Evolutionary conservation across 805 yeast species (phyloP).

Genomic region (Metschnikowia matae): DNA sequence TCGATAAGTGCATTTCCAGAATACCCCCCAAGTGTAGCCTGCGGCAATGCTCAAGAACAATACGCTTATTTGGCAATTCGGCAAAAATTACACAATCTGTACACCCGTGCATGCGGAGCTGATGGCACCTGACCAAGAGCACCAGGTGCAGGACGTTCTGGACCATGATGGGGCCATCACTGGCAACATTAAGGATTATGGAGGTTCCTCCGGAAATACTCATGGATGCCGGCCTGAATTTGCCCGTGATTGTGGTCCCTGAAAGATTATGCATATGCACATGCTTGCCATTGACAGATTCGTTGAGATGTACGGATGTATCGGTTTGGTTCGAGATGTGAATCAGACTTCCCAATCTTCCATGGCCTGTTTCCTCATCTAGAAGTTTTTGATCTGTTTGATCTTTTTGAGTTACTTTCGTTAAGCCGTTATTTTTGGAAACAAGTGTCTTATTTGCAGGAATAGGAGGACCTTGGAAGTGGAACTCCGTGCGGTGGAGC

Average conservation of each 20-base stretch:
- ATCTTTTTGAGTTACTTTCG: too few relatives aligned
- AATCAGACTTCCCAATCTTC: not conserved
- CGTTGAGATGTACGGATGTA: constrained; percentile 1
- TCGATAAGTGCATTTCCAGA: not conserved
- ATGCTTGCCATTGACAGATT: constrained; percentile 14
- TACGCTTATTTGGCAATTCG: constrained; percentile 19
- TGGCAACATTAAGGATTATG: constrained; percentile 21
- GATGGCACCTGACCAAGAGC: constrained; percentile 15
- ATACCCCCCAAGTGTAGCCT: constrained; percentile 6
- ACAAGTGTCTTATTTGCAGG: constrained; percentile 3
- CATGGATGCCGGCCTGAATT: constrained; percentile 4
- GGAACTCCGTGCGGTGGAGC: constrained; percentile 17
- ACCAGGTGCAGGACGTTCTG: constrained; percentile 13
- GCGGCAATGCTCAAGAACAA: constrained; percentile 31
- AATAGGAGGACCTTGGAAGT: constrained; percentile 30
- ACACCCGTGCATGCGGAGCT: constrained; percentile 16
- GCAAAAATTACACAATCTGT: constrained; percentile 16
- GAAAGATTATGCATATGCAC: constrained; percentile 10
- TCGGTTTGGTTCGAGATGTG: not conserved
- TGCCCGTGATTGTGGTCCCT: constrained; percentile 2
- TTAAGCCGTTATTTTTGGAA: too few relatives aligned
- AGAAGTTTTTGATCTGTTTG: too few relatives aligned
- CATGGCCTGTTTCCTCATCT: too few relatives aligned
- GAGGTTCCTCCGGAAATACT: constrained; percentile 18
- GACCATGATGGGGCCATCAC: constrained; percentile 30